These are phyloP conservation scores for Aspergillus saccharolyticus DNA, from an alignment of 495 filamentous ascomycete genomes.

Conservation along the genomic window DNA sequence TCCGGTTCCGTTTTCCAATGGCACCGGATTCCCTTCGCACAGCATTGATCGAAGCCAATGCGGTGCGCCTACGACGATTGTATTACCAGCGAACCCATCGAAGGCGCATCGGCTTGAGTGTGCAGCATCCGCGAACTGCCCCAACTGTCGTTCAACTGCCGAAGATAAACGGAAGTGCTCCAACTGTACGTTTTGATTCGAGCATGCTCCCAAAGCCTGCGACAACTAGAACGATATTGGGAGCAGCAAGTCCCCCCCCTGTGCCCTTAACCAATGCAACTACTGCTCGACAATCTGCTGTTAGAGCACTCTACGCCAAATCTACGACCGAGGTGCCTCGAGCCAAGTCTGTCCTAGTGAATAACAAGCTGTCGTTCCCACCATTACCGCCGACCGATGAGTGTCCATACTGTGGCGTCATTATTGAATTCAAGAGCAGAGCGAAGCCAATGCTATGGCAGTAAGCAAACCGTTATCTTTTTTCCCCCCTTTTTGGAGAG, in stretches of 20 bases:
- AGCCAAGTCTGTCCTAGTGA: slow-evolving; percentile 29
- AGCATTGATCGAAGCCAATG: slow-evolving; percentile 29
- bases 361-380: slow-evolving; percentile 28
- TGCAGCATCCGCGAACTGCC: slow-evolving; percentile 17
- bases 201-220: slow-evolving; percentile 20
- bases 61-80: slow-evolving; percentile 31
- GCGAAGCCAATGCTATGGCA: slow-evolving; percentile 17
- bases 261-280: slow-evolving; percentile 27
- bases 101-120: slow-evolving; percentile 8
- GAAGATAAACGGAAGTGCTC: slow-evolving; percentile 18
- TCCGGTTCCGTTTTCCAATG: slow-evolving; percentile 24
- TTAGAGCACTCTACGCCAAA: slow-evolving; percentile 23
- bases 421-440: slow-evolving; percentile 24
- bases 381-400: slow-evolving; percentile 22
- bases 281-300: slow-evolving; percentile 30
- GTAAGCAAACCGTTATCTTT: slow-evolving; percentile 17
- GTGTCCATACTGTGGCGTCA: slow-evolving; percentile 32
- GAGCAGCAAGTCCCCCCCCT: slow-evolving; percentile 9
- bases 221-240: slow-evolving; percentile 13
- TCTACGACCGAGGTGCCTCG: slow-evolving; percentile 26
- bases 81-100: slow-evolving; percentile 31
- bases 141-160: slow-evolving; percentile 22
- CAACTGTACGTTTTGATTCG: slow-evolving; percentile 23
- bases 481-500: too few relatives aligned
- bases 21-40: slow-evolving; percentile 27